Conservation (phyloP, 345 rosid species). For the Lenwebbia sp. region DNA sequence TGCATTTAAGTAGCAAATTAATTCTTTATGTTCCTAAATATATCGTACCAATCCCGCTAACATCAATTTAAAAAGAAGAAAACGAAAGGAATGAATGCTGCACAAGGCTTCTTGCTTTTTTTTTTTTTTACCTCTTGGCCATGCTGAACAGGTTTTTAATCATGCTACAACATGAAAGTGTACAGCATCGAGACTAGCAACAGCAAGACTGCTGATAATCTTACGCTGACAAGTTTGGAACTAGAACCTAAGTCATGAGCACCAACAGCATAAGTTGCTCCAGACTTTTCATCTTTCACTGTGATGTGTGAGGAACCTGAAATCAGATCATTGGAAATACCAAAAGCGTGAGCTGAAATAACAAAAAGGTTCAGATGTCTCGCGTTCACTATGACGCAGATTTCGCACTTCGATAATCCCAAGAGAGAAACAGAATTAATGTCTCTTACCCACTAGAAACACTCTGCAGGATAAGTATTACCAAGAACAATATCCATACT, state of each 20-base stretch:
- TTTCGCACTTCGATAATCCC: background rate
- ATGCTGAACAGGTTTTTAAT: background rate
- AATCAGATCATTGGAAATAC: background rate
- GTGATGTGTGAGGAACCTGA: conserved; percentile 75
- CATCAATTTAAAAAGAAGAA: background rate
- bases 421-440: background rate
- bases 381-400: background rate
- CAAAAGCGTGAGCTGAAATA: background rate
- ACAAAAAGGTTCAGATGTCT: background rate
- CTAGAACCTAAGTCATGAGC: conserved; percentile 39
- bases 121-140: background rate
- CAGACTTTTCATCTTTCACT: conserved; percentile 42
- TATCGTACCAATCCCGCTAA: background rate
- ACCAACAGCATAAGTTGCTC: conserved; percentile 30
- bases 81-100: conserved; percentile 9
- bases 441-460: background rate
- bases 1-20: background rate
- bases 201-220: conserved; percentile 15
- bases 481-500: background rate
- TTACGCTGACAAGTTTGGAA: conserved; percentile 9
- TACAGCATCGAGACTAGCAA: conserved; percentile 21
- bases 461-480: background rate
- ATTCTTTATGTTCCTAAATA: background rate
- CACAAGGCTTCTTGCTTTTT: background rate
- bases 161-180: conserved; percentile 14